phyloP scores from a whole-genome alignment of 2,329 filamentous ascomycete species.

The Colletotrichum sp. region DNA sequence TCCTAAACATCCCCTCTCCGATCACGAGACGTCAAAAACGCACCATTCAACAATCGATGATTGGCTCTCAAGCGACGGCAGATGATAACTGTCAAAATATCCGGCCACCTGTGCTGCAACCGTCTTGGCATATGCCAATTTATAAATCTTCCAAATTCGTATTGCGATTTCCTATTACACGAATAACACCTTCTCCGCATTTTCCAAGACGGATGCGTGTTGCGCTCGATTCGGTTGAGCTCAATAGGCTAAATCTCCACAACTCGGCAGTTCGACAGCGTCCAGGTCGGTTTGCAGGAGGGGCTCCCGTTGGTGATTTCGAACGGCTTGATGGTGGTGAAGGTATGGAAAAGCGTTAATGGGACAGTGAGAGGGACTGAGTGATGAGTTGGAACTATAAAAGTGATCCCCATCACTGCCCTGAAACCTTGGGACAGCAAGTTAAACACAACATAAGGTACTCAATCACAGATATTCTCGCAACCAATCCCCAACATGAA shows the following conservation, averaged over 20 bases:
- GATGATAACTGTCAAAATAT: not conserved
- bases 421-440: not conserved
- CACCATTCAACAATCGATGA: not conserved
- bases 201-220: not conserved
- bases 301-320: not conserved
- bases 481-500: not conserved
- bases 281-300: not conserved
- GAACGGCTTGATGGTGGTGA: accelerated
- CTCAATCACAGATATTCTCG: accelerated
- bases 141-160: not conserved
- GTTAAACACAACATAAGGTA: not conserved
- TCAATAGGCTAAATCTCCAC: conserved; percentile 7
- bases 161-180: not conserved
- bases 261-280: not conserved
- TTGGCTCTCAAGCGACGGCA: not conserved
- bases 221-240: not conserved
- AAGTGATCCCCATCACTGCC: no score
- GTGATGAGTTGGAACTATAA: no score
- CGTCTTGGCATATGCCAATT: not conserved
- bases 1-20: not conserved
- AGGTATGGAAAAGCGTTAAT: not conserved
- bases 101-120: not conserved
- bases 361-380: not conserved
- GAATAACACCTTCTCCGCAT: not conserved
- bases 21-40: not conserved